A percentile compares a stretch with the other conserved stretches of the same genome.
Evolutionary conservation across 2,329 filamentous ascomycete genomes (phyloP).

Genomic region (Proliferodiscus dingleyae): DNA sequence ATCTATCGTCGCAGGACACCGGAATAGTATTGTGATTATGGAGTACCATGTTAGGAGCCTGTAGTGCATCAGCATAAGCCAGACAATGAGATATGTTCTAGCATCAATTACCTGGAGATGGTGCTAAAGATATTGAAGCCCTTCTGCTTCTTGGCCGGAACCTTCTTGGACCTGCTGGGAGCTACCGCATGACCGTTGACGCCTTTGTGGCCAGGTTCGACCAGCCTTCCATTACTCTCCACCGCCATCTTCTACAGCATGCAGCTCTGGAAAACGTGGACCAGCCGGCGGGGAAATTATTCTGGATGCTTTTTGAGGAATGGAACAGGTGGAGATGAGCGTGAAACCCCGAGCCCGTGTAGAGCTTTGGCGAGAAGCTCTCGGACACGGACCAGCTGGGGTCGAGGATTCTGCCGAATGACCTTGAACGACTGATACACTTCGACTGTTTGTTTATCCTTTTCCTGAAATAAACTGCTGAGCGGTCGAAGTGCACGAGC

Average conservation of each 20-base stretch:
- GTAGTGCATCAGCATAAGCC: slow-evolving; percentile 9
- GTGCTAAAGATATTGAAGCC: slow-evolving; percentile 41
- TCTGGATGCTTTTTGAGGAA: not conserved
- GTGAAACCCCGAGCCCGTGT: not conserved
- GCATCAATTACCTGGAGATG: slow-evolving; percentile 47
- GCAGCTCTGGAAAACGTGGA: slow-evolving; percentile 11
- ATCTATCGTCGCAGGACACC: slow-evolving; percentile 68
- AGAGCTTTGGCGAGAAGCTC: slow-evolving; percentile 3
- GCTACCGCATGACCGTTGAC: slow-evolving; percentile 36
- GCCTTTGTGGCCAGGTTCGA: slow-evolving; percentile 29
- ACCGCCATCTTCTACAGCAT: slow-evolving; percentile 34
- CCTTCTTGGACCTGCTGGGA: slow-evolving; percentile 32
- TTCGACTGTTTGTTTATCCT: no score
- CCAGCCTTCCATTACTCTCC: slow-evolving; percentile 34
- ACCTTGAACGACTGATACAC: no score
- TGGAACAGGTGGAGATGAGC: not conserved
- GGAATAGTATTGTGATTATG: slow-evolving; percentile 73
- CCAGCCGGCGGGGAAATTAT: slow-evolving; percentile 3
- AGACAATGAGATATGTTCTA: not conserved
- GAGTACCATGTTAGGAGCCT: slow-evolving; percentile 84
- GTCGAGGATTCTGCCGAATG: no score
- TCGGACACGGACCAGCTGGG: no score
- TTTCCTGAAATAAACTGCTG: no score
- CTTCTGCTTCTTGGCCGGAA: slow-evolving; percentile 17
- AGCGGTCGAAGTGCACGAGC: no score